Evolutionary conservation across 352 stramenopile genomes (phyloP), one percentile per base, ranked within the genome.

Genomic region (Pythium aquatile): DNA sequence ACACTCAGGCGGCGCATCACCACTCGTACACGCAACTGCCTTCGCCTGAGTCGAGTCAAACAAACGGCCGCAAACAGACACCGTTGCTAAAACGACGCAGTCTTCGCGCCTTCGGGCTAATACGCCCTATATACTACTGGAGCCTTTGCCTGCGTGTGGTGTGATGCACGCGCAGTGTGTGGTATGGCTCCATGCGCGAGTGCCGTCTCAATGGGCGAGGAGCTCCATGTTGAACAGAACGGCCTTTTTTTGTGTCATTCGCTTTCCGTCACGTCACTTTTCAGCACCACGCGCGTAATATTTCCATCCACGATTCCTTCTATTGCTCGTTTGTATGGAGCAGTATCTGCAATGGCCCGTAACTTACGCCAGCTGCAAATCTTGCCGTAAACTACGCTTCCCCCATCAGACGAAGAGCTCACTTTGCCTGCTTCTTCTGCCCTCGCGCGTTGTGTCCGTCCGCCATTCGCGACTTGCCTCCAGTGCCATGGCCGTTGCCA

Each of bases 211-310:
- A 42, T 17, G 4, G 9, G 37, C 37, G 17, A 4, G 37, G 5
- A 35, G 32, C 32, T 35, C 32, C 32, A 35, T 35, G 37, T 42
- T 42, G 37, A 42, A 42, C 11, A 13, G 37, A 42, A 42, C 16
- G 42, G 42, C 42, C 42, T 49, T 26, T 26, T 28, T 49, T 13
- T 49, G 42, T 28, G 8, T 44, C 29, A 1, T 29, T 5, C 51
- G 16, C n/a, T 61, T 63, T 33, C 47, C 35, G 61, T 67, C 53
- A 67, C 51, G 33, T 55, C 60, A 65, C 59, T 65, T 59, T 55
- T 58, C 33, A 55, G 58, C 55, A 63, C 47, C 54, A 48, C n/a
- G 4, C 9, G 7, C 29, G 62, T 58, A 58, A 55, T 24, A 5
- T 63, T 61, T 42, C 63, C 24, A 11, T 7, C 10, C 1, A 8